Evolutionary conservation across 2,329 filamentous ascomycete species (phyloP), one percentile per base, ranked within the genome.

Genomic region (Beauveria brongniartii): DNA sequence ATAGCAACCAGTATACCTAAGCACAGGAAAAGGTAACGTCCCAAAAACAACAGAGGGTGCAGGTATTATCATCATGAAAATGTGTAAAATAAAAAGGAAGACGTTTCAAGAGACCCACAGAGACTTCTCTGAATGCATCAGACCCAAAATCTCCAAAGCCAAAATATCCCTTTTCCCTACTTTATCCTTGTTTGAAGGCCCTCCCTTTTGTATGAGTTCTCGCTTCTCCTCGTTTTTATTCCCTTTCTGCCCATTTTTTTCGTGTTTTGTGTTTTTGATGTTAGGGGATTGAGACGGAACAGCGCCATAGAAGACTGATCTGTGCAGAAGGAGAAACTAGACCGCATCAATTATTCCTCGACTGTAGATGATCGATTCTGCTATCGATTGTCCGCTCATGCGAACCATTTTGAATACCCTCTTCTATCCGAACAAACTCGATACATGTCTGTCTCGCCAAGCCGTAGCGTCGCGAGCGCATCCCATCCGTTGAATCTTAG

Each of bases 1-100:
- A 60, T 54, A 54, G 41, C 50, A 60, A 60, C 41, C 50, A 22
- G 50, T 54, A 55, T 46, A 60, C 50, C 51, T 54, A 60, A 53
- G 40, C 41, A 26, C n/a, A 47, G 30, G 20, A 54, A 48, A 48
- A 47, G 26, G 20, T 7, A 47, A 41, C 12, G 18, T n/a, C 26
- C 43, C 14, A 55, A 24, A 60, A 54, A 54, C 10, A 54, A n/a
- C 24, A 59, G 20, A 52, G n/a, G 41, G 22, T 40, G 43, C n/a
- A 9, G 34, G 34, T 22, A 5, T 37, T 59, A 12, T 52, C 56
- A 52, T 44, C 28, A 57, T 59, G 47, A 59, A 59, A 52, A 52
- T 59, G 47, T 37, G 56, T 53, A 24, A 59, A 59, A 59, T 44
- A 54, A 53, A 53, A 46, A 59, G 53, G 50, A 59, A 53, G 40